Conservation (phyloP, 2,329 filamentous ascomycete species). For the Westerdykella sp. region DNA sequence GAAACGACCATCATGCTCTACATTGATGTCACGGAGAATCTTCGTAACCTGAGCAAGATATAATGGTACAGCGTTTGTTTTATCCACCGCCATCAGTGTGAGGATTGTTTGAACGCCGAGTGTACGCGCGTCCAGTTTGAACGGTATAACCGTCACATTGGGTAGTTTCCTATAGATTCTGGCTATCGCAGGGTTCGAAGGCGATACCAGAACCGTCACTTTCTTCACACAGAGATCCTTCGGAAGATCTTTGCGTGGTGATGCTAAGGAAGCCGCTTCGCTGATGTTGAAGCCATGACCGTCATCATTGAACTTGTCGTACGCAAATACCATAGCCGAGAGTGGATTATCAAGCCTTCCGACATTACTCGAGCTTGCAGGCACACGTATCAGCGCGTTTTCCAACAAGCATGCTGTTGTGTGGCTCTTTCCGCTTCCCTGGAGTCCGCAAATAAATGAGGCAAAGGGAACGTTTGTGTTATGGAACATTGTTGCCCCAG, state of each 20-base stretch:
- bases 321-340: conserved; percentile 55
- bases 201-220: conserved; percentile 18
- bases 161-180: conserved; percentile 16
- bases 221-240: conserved; percentile 9
- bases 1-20: conserved; percentile 45
- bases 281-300: conserved; percentile 47
- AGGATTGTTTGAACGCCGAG: conserved; percentile 51
- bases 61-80: conserved; percentile 43
- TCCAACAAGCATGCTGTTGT: conserved; percentile 52
- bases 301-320: conserved; percentile 41
- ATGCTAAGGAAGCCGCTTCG: conserved; percentile 52
- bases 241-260: conserved; percentile 9
- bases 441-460: conserved; percentile 57
- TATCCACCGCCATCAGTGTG: conserved; percentile 48
- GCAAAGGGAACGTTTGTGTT: conserved; percentile 54
- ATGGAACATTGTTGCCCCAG: conserved; percentile 35
- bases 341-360: conserved; percentile 48
- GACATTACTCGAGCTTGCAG: conserved; percentile 17
- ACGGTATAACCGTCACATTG: conserved; percentile 42
- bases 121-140: conserved; percentile 45
- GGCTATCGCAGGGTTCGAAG: conserved; percentile 18
- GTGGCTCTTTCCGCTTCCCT: conserved; percentile 58
- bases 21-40: conserved; percentile 53
- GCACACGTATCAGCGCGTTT: conserved; percentile 39
- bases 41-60: conserved; percentile 44